A percentile compares a stretch with the other conserved stretches of the same genome.
Conservation (phyloP, 176 grass and related monocot species). For the Hordeum vulgare region MorexV3_pseudomolecules_assembly NC_058519.1:563549-564048, state of each 20-base stretch:
- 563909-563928: neutral
- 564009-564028: no score
- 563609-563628: conserved; percentile 60
- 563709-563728: conserved; percentile 17
- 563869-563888: neutral
- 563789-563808: neutral
- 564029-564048: no score
- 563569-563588: conserved; percentile 90
- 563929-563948: neutral
- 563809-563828: neutral
- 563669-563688: conserved; percentile 78
- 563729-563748: neutral
- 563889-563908: neutral
- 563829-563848: neutral
- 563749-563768: neutral
- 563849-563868: neutral
- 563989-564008: no score
- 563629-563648: conserved; percentile 71
- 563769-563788: neutral
- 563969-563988: no score
- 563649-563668: conserved; percentile 70
- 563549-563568: conserved; percentile 80
- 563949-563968: neutral
- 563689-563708: conserved; percentile 71
- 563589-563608: conserved; percentile 64